Conservation (phyloP, 768 basidiomycete genomes). For the Suillus lakei region DNA sequence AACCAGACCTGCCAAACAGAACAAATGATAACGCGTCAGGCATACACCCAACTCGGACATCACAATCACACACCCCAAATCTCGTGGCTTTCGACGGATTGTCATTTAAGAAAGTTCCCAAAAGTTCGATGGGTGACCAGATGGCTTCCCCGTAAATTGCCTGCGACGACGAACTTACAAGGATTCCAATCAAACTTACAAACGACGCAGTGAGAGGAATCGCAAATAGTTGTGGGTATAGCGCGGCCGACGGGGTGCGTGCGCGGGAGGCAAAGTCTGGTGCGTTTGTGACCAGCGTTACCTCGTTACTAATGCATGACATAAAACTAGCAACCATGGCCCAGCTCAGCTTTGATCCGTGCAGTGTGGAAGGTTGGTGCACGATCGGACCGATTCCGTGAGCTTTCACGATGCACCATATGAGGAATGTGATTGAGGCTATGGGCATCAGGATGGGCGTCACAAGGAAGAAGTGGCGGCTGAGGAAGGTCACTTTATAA, state of each 20-base stretch:
- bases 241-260: constrained; percentile 57
- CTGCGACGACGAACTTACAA: constrained; percentile 78
- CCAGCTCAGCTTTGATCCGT: constrained; percentile 76
- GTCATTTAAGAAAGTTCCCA: constrained; percentile 70
- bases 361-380: constrained; percentile 61
- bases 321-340: constrained; percentile 73
- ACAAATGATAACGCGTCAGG: not conserved
- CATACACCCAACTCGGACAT: not conserved
- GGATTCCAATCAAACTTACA: constrained; percentile 80
- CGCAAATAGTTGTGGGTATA: constrained; percentile 70
- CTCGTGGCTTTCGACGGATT: constrained; percentile 65
- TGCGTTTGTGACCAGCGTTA: constrained; percentile 76
- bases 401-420: constrained; percentile 80
- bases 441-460: constrained; percentile 77
- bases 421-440: constrained; percentile 73
- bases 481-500: constrained; percentile 29
- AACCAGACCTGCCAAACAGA: constrained; percentile 63
- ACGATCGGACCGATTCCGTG: constrained; percentile 80
- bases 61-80: constrained; percentile 52
- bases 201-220: constrained; percentile 76
- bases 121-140: constrained; percentile 78
- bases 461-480: constrained; percentile 78
- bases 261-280: constrained; percentile 78
- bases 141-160: constrained; percentile 78
- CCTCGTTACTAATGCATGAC: constrained; percentile 83